Evolutionary conservation across 306 rosid genomes (phyloP), one percentile per base, ranked within the genome.

Genomic region (Corylus americana): DNA sequence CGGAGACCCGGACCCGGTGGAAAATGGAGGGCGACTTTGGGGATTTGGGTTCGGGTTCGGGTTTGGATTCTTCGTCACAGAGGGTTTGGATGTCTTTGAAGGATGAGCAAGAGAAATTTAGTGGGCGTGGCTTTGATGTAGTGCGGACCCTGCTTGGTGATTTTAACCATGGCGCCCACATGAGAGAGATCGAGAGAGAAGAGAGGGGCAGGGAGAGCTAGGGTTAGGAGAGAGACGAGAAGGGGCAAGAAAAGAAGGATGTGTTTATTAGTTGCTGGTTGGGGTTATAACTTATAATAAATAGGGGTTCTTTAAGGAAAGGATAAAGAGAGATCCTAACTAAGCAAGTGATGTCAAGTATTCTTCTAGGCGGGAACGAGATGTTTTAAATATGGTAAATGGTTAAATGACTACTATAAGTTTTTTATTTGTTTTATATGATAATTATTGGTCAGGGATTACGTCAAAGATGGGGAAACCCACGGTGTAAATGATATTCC

Each of bases 111-210:
- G 88, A 87, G 72, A 87, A 79, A 22, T 78, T 55, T 3, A 11
- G 66, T 3, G 86, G 5, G 1, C 59, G 54, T 50, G 84, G 54
- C 3, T 82, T 81, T 11, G 80, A 39, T 25, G 87, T 55, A 69
- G 72, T 76, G 45, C 29, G 88, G 71, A 71, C 75, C 72, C 85
- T 88, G 77, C 85, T 87, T 29, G 92, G 90, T 18, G 96, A 90
- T 31, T 75, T 91, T 73, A 88, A 51, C 91, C 98, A 92, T 77
- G 90, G 88, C 29, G 97, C 87, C 97, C 93, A 94, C 97, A 92
- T 92, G 78, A 25, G 81, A 27, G 44, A 18, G 57, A 48, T 3
- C 53, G 62, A 76, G 58, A 22, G 72, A 64, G 66, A 64, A 22
- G 71, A 58, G 55, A 64, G 17, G 37, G 37, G 5, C 53, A 25